Conservation (phyloP, 164 flowering plant genomes). For the Sedum album region DNA sequence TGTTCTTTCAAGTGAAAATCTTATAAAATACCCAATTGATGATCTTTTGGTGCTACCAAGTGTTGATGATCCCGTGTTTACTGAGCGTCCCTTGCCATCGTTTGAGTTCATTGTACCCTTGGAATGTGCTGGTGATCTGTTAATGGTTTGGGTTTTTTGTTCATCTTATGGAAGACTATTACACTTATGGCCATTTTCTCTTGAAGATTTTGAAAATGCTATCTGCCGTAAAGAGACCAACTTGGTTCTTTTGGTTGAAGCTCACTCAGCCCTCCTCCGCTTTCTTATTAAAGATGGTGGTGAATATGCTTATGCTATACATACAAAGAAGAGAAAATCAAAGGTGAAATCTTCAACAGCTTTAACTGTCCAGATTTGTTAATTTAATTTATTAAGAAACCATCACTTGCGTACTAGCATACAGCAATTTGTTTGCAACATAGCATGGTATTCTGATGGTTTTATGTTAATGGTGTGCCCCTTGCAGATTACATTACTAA, state of each 20-base stretch:
- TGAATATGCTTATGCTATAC: constrained; percentile 28
- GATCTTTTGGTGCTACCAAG: constrained; percentile 67
- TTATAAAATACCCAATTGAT: constrained; percentile 80
- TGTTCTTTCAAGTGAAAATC: constrained; percentile 21
- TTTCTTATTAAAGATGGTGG: constrained; percentile 60
- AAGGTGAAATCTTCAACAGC: constrained; percentile 37
- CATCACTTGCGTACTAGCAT: too few relatives aligned
- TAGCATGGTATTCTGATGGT: constrained; percentile 9
- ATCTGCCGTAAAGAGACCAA: constrained; percentile 69
- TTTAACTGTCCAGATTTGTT: not conserved
- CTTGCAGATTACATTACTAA: constrained; percentile 64
- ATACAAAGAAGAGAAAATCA: constrained; percentile 41
- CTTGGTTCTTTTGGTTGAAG: constrained; percentile 54
- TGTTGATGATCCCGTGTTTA: constrained; percentile 58
- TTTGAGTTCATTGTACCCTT: constrained; percentile 64
- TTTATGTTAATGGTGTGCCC: not conserved
- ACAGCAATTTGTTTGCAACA: not conserved
- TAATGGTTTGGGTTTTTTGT: constrained; percentile 95
- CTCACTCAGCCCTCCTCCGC: constrained; percentile 61
- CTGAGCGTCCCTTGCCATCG: constrained; percentile 61
- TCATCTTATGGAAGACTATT: constrained; percentile 65
- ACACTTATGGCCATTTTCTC: constrained; percentile 67
- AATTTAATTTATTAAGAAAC: not conserved
- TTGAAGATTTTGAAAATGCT: constrained; percentile 87
- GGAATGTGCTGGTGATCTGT: constrained; percentile 80